Conservation (phyloP, 2,329 filamentous ascomycete genomes). For the Rutstroemia sp. region DNA sequence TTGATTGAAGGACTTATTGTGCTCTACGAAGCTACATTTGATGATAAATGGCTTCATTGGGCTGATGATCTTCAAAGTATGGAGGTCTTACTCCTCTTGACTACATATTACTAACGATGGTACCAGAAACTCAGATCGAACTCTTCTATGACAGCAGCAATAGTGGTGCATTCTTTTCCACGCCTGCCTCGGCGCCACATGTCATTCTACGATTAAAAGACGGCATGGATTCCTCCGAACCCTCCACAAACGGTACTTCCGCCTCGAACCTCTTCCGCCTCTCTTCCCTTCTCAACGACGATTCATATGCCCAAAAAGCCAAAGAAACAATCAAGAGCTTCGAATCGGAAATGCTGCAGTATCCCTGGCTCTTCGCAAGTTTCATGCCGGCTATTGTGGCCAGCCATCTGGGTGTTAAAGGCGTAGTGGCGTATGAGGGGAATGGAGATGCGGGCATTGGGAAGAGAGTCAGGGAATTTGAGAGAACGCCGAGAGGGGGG, state of each 20-base stretch:
- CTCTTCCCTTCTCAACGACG: conserved; percentile 58
- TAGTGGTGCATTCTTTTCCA: conserved; percentile 63
- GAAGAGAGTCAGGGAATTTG: conserved; percentile 30
- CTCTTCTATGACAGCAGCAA: conserved; percentile 64
- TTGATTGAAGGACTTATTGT: conserved; percentile 75
- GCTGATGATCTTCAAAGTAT: conserved; percentile 73
- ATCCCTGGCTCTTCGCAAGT: conserved; percentile 84
- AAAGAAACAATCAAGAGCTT: conserved; percentile 76
- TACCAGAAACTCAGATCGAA: conserved; percentile 60
- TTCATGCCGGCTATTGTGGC: conserved; percentile 71
- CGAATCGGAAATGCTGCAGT: conserved; percentile 83
- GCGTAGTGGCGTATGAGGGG: conserved; percentile 41
- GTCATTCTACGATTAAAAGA: conserved; percentile 85
- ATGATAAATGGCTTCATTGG: conserved; percentile 69
- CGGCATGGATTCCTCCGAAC: conserved; percentile 87
- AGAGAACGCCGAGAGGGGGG: conserved; percentile 23
- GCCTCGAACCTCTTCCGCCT: conserved; percentile 82
- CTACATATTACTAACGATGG: conserved; percentile 4
- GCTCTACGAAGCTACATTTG: conserved; percentile 75
- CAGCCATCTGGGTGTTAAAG: conserved; percentile 57
- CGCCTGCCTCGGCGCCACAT: conserved; percentile 53
- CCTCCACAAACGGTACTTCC: conserved; percentile 83
- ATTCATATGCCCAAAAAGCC: conserved; percentile 56
- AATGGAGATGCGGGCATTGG: conserved; percentile 9
- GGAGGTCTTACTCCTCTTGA: conserved; percentile 13